phyloP scores from a whole-genome alignment of 2,329 filamentous ascomycete genomes.

The Phaeosphaeriaceae sp. region DNA sequence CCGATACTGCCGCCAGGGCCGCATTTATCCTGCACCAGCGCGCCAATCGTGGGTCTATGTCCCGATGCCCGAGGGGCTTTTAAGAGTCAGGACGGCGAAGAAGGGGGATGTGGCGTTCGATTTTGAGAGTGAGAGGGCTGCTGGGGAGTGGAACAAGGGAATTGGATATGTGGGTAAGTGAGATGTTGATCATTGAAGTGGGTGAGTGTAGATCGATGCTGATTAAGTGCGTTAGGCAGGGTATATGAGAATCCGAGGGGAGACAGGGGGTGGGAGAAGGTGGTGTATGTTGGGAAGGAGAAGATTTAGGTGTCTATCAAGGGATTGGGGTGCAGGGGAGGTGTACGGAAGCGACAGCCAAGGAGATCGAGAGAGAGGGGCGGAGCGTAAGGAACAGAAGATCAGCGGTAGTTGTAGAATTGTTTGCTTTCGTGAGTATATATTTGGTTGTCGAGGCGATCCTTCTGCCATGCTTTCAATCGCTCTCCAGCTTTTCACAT shows the following conservation, averaged over 20 bases:
- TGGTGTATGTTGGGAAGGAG: conserved; percentile 25
- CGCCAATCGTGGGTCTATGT: conserved; percentile 26
- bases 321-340: too few species aligned
- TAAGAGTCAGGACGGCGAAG: conserved; percentile 24
- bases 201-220: too few species aligned
- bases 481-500: too few species aligned
- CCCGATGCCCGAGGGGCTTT: conserved; percentile 25
- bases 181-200: too few species aligned
- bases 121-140: conserved; percentile 22
- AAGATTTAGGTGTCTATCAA: conserved; percentile 6
- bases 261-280: conserved; percentile 16
- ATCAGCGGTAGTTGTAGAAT: neutral
- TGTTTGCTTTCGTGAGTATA: neutral
- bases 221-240: too few species aligned
- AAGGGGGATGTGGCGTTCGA: conserved; percentile 27
- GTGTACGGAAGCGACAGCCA: too few species aligned
- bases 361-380: neutral
- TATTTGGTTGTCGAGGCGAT: neutral
- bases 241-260: conserved; percentile 17
- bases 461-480: neutral
- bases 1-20: conserved; percentile 23
- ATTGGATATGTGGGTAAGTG: conserved; percentile 21
- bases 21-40: conserved; percentile 17
- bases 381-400: neutral
- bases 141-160: conserved; percentile 20